Evolutionary conservation across 305 asterid genomes (phyloP), one percentile per base, ranked within the genome.

Genomic region (Coffea humblotiana): DNA sequence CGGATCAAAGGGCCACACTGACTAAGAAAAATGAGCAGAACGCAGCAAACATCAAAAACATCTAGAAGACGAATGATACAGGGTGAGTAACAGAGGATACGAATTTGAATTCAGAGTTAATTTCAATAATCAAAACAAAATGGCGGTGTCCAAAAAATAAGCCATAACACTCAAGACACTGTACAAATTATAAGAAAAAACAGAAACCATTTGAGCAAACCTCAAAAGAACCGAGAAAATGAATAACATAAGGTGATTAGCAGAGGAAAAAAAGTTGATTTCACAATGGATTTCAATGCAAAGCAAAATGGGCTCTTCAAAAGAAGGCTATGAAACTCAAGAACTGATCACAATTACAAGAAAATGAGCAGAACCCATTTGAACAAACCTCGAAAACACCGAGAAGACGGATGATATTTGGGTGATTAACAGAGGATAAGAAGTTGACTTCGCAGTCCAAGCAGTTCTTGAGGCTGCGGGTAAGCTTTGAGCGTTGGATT

Each of bases 401-500:
- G 69, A 83, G 82, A 73, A 90, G 93, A 77, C 88, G 90, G 81
- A 90, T 78, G 86, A 90, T 88, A 73, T 90, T 90, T 52, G 92
- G 92, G 64, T 90, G 93, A 68, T 82, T 79, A 77, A 90, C 89
- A 73, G 92, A 85, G 82, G 90, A 88, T 80, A 90, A 77, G 85
- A 90, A 90, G 75, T 66, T 70, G 75, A 88, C 81, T 83, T 88
- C 90, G 67, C 90, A 90, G 47, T 88, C 90, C 70, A 90, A 86
- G 85, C 89, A 88, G 77, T 82, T 80, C 84, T 80, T 82, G 49
- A 87, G 90, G 58, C 77, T 86, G 71, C 85, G 80, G 65, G 90
- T 87, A 83, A 90, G 84, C 70, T 85, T 88, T 37, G 81, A 78
- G 61, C 75, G 76, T 67, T 81, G 76, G 75, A 88, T 82, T 78